phyloP scores from a whole-genome alignment of 169 alveolate genomes.

The Plasmodium coatneyi region DNA sequence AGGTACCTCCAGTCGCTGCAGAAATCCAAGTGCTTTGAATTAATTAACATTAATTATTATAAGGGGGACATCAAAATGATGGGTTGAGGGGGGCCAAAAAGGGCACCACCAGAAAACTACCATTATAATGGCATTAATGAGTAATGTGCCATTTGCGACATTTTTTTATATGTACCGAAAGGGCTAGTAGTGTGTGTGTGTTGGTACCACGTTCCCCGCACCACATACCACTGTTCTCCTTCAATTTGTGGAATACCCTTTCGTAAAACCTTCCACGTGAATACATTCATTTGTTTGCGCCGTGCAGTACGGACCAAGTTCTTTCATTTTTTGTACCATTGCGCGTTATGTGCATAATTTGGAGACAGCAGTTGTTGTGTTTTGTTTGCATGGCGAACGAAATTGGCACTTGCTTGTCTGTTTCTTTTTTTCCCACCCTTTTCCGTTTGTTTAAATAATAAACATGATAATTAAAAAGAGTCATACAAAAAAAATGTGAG shows the following conservation, averaged over 20 bases:
- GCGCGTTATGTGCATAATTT: background rate
- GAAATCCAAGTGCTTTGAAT: conserved; percentile 69
- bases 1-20: conserved; percentile 68
- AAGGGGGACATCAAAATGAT: conserved; percentile 75
- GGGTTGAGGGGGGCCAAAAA: conserved; percentile 12
- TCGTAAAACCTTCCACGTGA: background rate
- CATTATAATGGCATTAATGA: too few relatives aligned
- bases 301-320: background rate
- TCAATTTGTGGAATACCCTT: background rate
- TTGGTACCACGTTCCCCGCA: background rate
- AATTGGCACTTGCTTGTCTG: background rate
- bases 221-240: background rate
- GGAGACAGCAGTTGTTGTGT: background rate
- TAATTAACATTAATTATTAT: conserved; percentile 63
- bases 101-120: background rate
- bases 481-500: background rate
- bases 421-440: background rate
- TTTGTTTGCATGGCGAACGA: background rate
- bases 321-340: background rate
- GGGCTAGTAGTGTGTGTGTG: background rate
- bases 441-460: background rate
- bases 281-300: background rate
- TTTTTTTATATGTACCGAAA: background rate
- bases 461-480: background rate
- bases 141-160: background rate